Evolutionary conservation across 768 basidiomycete genomes (phyloP), one percentile per base, ranked within the genome.

Genomic region (Megacollybia marginata): DNA sequence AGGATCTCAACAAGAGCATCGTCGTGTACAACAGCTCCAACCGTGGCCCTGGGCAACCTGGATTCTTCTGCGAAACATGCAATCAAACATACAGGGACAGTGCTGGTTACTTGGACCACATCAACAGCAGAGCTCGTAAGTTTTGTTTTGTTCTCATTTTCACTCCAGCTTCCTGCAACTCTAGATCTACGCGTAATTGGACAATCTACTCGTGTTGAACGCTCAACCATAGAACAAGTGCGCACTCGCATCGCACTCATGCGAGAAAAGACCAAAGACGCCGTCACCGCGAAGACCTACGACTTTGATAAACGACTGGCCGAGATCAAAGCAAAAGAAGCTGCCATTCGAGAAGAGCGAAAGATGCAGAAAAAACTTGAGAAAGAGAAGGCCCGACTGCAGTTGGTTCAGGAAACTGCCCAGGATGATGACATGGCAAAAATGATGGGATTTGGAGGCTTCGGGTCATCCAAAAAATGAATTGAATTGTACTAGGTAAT

Each of bases 1-100:
- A 94, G 73, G 96, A 98, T 67, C 75, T 97, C 33, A 79, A 79
- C 59, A 98, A 97, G 76, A 95, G 89, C 1, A 88, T 94, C 78
- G 86, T 99, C 52, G 93, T 99, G 10, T 83, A 90, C 59, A 85
- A 86, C 61, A 79, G 82, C 2, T 80, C 85, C 35, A 89, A 82
- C 15, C 77, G 82, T 54, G 94, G 94, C 1, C 79, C 92, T 15
- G 92, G 94, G 4, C 85, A 92, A 54, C 92, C 93, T 19, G 93
- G 93, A 0, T 99, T 96, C 69, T 87, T 79, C 66, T 99, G 96
- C 61, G 93, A 95, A 61, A 69, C 86, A 9, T 99, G 96, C 65
- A 86, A 80, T 57, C 74, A 92, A 56, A 95, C 87, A 13, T 89
- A 92, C 69, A 96, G 95, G 66, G 96, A 99, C 60, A 92, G 83